phyloP scores from a whole-genome alignment of 768 basidiomycete genomes.

The Amanita subjunquillea region DNA sequence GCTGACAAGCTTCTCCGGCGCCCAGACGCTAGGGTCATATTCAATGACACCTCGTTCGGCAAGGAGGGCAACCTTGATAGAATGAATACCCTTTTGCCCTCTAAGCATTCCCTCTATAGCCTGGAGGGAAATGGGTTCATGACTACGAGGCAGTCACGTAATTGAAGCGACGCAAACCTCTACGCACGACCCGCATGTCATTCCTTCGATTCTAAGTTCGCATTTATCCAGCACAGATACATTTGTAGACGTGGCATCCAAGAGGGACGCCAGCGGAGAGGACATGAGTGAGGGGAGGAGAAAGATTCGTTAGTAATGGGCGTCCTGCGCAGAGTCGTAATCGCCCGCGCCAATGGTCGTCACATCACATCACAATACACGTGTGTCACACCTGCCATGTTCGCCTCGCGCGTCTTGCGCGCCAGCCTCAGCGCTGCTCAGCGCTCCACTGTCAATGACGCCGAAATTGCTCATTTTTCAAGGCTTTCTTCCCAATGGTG shows the following conservation, averaged over 20 bases:
- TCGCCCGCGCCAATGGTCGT: not conserved
- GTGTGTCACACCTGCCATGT: not conserved
- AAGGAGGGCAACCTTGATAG: slow-evolving; percentile 91
- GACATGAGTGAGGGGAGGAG: slow-evolving; percentile 4
- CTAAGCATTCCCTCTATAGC: slow-evolving; percentile 80
- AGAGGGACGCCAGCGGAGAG: slow-evolving; percentile 1
- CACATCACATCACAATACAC: not conserved
- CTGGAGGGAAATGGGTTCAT: slow-evolving; percentile 24
- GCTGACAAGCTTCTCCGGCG: slow-evolving; percentile 62
- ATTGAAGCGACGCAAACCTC: slow-evolving; percentile 42
- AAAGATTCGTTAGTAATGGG: not conserved
- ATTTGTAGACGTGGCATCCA: slow-evolving; percentile 1
- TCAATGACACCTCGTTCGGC: slow-evolving; percentile 90
- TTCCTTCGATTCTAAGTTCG: slow-evolving; percentile 77
- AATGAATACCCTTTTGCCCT: slow-evolving; percentile 80
- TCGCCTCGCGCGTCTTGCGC: slow-evolving; percentile 2
- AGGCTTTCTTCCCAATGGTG: slow-evolving; percentile 89
- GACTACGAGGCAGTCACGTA: not conserved
- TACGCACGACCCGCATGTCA: slow-evolving; percentile 87
- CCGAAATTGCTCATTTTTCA: slow-evolving; percentile 86
- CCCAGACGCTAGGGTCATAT: slow-evolving; percentile 81
- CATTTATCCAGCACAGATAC: slow-evolving; percentile 29
- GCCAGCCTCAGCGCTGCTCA: not conserved
- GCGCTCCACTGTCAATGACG: slow-evolving; percentile 49
- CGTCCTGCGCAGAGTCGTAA: not conserved